Evolutionary conservation across 2,329 filamentous ascomycete genomes (phyloP).

Genomic region (Colletotrichum kahawae): DNA sequence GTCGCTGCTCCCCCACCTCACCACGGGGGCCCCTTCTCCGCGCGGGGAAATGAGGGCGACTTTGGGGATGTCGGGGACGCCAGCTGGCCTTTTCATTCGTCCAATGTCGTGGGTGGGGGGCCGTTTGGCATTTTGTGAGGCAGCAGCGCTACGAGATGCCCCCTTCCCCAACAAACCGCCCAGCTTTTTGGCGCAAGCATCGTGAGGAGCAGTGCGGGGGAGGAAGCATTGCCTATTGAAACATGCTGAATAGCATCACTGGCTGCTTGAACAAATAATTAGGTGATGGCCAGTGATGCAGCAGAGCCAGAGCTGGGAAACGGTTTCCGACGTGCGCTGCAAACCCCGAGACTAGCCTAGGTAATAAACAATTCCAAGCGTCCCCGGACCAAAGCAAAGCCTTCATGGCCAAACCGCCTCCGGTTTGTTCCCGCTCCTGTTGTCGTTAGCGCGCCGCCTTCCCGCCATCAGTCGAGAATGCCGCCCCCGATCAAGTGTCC

Average conservation of each 20-base stretch:
- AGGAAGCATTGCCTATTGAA: background rate
- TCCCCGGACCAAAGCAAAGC: background rate
- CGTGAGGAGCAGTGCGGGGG: background rate
- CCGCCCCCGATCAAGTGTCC: background rate
- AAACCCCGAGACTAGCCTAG: background rate
- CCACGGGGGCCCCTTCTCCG: background rate
- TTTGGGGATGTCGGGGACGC: background rate
- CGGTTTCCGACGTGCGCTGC: background rate
- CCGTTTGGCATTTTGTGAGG: background rate
- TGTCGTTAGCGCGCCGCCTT: background rate
- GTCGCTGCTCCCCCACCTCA: background rate
- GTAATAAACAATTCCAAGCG: background rate
- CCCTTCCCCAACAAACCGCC: background rate
- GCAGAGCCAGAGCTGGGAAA: background rate
- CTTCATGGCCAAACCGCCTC: background rate
- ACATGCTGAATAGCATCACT: background rate
- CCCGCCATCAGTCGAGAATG: background rate
- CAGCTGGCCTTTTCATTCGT: background rate
- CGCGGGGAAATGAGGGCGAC: conserved; percentile 4
- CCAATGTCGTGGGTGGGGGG: background rate
- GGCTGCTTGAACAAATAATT: background rate
- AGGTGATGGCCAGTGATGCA: rapidly evolving
- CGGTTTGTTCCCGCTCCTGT: background rate
- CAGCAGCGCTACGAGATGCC: background rate
- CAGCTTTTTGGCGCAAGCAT: background rate